Conservation (phyloP, 805 yeast genomes). For the Diddensiella transvaalensis region DNA sequence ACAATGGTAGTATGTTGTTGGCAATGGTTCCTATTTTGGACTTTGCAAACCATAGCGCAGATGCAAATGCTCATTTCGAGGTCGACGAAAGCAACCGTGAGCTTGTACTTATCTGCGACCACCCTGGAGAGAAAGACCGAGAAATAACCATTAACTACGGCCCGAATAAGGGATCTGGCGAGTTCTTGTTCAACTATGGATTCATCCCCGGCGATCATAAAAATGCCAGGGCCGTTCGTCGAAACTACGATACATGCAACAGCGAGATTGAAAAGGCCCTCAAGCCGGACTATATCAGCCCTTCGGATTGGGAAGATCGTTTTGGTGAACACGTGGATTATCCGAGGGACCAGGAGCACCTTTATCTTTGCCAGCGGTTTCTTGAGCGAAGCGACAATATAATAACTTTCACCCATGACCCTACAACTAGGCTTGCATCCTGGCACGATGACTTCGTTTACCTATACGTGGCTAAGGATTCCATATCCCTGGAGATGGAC, state of each 20-base stretch:
- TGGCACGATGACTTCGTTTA: constrained; percentile 27
- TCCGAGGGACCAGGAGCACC: not conserved
- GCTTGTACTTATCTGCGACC: not conserved
- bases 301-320: constrained; percentile 10
- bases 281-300: constrained; percentile 18
- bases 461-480: constrained; percentile 21
- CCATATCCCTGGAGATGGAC: not conserved
- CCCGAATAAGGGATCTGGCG: constrained; percentile 33
- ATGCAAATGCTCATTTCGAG: constrained; percentile 38
- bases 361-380: constrained; percentile 15
- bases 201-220: constrained; percentile 31
- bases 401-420: constrained; percentile 6
- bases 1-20: constrained; percentile 21
- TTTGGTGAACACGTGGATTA: not conserved
- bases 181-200: constrained; percentile 39
- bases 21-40: constrained; percentile 56
- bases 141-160: constrained; percentile 38
- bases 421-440: not conserved
- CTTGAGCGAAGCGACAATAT: constrained; percentile 21
- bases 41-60: constrained; percentile 45
- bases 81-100: constrained; percentile 15
- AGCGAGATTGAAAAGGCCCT: constrained; percentile 17
- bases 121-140: constrained; percentile 15
- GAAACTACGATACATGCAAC: constrained; percentile 14
- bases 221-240: constrained; percentile 21